phyloP scores from a whole-genome alignment of 352 stramenopile genomes.

The Phytophthora syringae region DNA sequence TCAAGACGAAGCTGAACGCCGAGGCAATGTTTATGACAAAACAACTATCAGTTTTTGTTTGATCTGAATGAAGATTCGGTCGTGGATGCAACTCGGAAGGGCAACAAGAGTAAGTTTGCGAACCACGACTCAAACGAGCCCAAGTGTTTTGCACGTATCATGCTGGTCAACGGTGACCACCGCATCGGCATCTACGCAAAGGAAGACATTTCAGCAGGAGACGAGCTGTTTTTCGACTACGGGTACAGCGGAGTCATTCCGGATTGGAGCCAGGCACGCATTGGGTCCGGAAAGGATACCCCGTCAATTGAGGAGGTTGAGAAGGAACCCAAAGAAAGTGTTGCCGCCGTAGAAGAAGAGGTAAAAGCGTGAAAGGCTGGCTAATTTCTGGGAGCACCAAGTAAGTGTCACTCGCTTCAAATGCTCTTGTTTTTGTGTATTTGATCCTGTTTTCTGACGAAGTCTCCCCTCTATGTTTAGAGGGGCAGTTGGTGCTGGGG shows the following conservation, averaged over 20 bases:
- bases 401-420: conserved; percentile 3
- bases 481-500: conserved; percentile 8
- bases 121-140: conserved; percentile 84
- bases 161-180: conserved; percentile 92
- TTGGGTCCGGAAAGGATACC: conserved; percentile 40
- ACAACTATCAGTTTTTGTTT: conserved; percentile 94
- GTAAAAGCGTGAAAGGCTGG: conserved; percentile 3
- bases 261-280: conserved; percentile 79
- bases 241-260: conserved; percentile 83
- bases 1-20: conserved; percentile 87
- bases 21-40: conserved; percentile 92
- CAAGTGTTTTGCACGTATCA: conserved; percentile 90
- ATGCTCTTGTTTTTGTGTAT: no score
- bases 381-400: not conserved
- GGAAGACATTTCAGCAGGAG: conserved; percentile 82
- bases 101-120: conserved; percentile 96
- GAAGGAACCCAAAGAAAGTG: conserved; percentile 8
- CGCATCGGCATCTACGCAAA: conserved; percentile 95
- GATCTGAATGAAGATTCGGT: conserved; percentile 93
- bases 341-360: conserved; percentile 23
- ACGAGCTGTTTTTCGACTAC: conserved; percentile 90
- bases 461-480: conserved; percentile 25
- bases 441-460: no score
- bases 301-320: conserved; percentile 20
- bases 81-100: conserved; percentile 94